phyloP scores from a whole-genome alignment of 306 rosid genomes.

The Fagus crenata region DNA sequence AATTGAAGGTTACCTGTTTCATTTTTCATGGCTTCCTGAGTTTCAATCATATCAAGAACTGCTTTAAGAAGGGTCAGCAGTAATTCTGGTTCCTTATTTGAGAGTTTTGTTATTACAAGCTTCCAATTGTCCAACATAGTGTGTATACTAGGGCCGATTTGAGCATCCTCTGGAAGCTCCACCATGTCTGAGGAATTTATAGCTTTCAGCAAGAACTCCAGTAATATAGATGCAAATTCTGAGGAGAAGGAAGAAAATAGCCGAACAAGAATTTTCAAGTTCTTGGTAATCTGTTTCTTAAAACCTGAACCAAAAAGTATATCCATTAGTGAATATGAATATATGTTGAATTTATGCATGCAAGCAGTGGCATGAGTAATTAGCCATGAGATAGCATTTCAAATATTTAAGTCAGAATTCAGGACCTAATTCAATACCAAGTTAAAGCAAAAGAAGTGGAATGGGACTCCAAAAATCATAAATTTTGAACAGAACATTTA shows the following conservation, averaged over 20 bases:
- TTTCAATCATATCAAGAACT: constrained; percentile 66
- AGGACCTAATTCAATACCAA: no score
- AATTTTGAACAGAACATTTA: no score
- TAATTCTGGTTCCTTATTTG: constrained; percentile 79
- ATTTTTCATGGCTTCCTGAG: constrained; percentile 42
- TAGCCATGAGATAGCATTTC: no score
- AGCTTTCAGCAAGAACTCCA: constrained; percentile 62
- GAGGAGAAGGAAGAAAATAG: constrained; percentile 73
- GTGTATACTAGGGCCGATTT: constrained; percentile 25
- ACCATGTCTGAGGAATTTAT: constrained; percentile 43
- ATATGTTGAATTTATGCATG: no score
- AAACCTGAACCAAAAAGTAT: constrained; percentile 51
- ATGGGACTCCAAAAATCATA: no score
- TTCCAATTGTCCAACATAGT: constrained; percentile 61
- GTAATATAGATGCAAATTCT: constrained; percentile 65
- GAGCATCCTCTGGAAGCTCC: constrained; percentile 40
- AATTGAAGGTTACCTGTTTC: constrained; percentile 43
- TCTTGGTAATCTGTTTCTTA: constrained; percentile 53
- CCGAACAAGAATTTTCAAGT: constrained; percentile 56
- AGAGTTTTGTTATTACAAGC: constrained; percentile 49
- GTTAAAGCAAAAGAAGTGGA: no score
- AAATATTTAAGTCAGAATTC: no score
- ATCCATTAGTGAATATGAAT: constrained; percentile 21
- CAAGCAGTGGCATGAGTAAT: no score
- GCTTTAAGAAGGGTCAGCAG: constrained; percentile 63